Base-by-base conservation (phyloP, 148 eudicot species). In the Rhododendron griersonianum region DNA sequence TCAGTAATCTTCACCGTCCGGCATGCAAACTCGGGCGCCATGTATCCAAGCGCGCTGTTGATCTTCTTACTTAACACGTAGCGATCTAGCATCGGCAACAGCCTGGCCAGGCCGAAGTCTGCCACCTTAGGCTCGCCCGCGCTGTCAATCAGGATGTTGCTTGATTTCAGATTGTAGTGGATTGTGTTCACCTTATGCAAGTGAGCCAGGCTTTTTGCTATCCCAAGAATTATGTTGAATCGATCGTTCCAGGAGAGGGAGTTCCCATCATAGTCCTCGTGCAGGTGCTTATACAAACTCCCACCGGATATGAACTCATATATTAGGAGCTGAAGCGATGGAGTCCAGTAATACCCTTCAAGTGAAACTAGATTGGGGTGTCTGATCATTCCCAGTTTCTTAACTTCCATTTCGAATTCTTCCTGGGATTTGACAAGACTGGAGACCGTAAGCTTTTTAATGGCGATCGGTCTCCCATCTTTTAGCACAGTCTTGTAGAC, bases 21-120 rank as follows among this genome's bases (percentile, higher is more conserved):
- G 91, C 98, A 96, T 10, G 98, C 98, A 83, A 96, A 95, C 87
- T 96, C 99, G 19, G 99, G 99, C 0, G 99, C 99, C 99, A 96
- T 95, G 91, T 96, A 96, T 45, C 99, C 99, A 2, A 96, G 92
- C 4, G 99, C 98, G 37, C 98, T 95, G 91, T 95, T 96, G 51
- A 95, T 96, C 90, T 95, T 95, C 91, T 96, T 96, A 87, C 99
- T 95, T 61, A 96, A 82, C 16, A 95, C 95, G 73, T 95, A 96
- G 11, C 97, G 89, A 25, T 95, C 99, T 6, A 96, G 88, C 96
- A 95, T 95, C 18, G 99, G 99, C 81, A 96, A 81, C 39, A 96
- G 89, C 81, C 95, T 88, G 0, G 99, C 99, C 78, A 96, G 81
- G 50, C 98, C 98, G 25, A 89, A 96, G 69, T 96, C 99, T 14